A percentile compares a stretch with the other conserved stretches of the same genome.
These are phyloP conservation scores for Adiantum capillusveneris DNA, from an alignment of 75 land plant genomes.

Conservation along the genomic window DNA sequence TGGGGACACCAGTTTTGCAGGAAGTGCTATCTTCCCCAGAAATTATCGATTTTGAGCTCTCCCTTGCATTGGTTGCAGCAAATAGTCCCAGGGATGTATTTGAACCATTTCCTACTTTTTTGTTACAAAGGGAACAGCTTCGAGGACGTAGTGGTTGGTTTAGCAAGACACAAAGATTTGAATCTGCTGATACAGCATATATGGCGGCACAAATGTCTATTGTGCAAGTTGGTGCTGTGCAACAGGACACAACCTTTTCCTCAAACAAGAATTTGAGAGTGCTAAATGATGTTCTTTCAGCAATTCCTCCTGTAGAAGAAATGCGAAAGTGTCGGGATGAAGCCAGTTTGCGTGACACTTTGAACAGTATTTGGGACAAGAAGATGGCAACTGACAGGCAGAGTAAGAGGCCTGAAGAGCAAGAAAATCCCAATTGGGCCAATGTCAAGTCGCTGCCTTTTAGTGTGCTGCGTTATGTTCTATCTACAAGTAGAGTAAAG, in stretches of 20 bases:
- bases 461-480: constrained; percentile 21
- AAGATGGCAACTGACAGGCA: neutral
- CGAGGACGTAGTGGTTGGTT: constrained; percentile 33
- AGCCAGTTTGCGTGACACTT: constrained; percentile 7
- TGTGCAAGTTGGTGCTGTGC: neutral
- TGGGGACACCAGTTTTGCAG: constrained; percentile 20
- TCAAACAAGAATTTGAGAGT: constrained; percentile 16
- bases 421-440: neutral
- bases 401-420: neutral
- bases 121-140: constrained; percentile 15
- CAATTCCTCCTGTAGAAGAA: constrained; percentile 14
- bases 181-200: neutral
- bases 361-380: neutral
- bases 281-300: constrained; percentile 2
- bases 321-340: constrained; percentile 19
- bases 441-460: constrained; percentile 12
- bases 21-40: constrained; percentile 12
- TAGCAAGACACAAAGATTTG: constrained; percentile 6
- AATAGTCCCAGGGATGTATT: constrained; percentile 19
- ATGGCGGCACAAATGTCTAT: too few species aligned
- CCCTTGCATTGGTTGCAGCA: constrained; percentile 16
- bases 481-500: constrained; percentile 21
- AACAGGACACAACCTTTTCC: neutral
- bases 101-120: constrained; percentile 33
- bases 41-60: constrained; percentile 28